A percentile compares a stretch with the other conserved stretches of the same genome.
Conservation (phyloP, 345 rosid genomes). For the Populus tremula region DNA sequence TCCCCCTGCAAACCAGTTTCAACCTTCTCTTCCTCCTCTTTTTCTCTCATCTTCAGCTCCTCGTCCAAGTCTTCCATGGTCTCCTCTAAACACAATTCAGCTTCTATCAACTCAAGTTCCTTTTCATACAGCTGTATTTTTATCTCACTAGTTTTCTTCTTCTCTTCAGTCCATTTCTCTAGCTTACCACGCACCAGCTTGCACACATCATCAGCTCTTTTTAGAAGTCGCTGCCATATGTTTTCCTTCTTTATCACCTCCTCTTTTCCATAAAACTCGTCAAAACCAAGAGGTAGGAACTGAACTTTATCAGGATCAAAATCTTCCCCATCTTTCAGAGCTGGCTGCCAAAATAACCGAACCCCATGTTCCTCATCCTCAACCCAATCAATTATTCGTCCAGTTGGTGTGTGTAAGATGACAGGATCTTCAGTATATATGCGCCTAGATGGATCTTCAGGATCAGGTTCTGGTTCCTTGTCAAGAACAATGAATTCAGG, state of each 20-base stretch:
- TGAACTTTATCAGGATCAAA: conserved; percentile 56
- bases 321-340: conserved; percentile 68
- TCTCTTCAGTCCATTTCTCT: conserved; percentile 79
- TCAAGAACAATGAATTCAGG: conserved; percentile 77
- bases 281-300: conserved; percentile 87
- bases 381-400: conserved; percentile 68
- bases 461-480: conserved; percentile 86
- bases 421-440: conserved; percentile 70
- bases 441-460: conserved; percentile 73
- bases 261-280: conserved; percentile 75
- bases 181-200: conserved; percentile 51
- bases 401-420: conserved; percentile 76
- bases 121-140: conserved; percentile 56
- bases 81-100: conserved; percentile 85
- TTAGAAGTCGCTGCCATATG: conserved; percentile 42
- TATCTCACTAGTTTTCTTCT: conserved; percentile 59
- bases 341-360: conserved; percentile 88
- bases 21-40: conserved; percentile 57
- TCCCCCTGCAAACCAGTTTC: conserved; percentile 51
- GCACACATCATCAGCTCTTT: conserved; percentile 46
- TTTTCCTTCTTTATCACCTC: conserved; percentile 40
- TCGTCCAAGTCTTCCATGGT: conserved; percentile 86
- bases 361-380: conserved; percentile 86
- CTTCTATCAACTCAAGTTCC: conserved; percentile 76
- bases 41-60: conserved; percentile 54